Evolutionary conservation across 1,139 yeast genomes (phyloP), one percentile per base, ranked within the genome.

Genomic region (Pneumocystis wakefieldiae): DNA sequence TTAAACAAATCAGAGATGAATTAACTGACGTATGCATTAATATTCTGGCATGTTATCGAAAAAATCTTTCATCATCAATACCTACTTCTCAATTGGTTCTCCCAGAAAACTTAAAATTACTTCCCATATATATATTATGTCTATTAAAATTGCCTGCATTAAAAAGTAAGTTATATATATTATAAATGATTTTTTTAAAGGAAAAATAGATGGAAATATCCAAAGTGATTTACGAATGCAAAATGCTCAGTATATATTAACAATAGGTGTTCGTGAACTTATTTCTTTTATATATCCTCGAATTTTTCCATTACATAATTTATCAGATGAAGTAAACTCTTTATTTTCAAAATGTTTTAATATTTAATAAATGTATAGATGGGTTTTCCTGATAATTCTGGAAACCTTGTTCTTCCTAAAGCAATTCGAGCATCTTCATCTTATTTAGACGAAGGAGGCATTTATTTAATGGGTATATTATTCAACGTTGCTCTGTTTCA

Each of bases 281-380:
- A 76, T 84, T 59, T 81, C 82, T 66, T 84, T 83, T 67, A 77
- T 92, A 62, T 92, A 91, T 70, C 98, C 98, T 1, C 83, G 87
- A 4, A 77, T 92, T 66, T 78, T 87, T 59, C 89, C 88, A 58
- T 73, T 91, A 58, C 96, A 90, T 73, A 79, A 82, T 2, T 74
- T 88, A 64, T 77, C 75, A 8, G 86, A 82, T 7, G 76, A 76
- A 17, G 76, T 74, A 42, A 69, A 69, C 1, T 61, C 2, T 88
- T 15, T 48, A 8, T 24, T 48, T 84, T 67, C 48, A 80, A 80
- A 62, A 39, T 29, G 2, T 14, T 6, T 28, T 28, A 38, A 28
- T 24, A 28, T 29, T 29, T 28, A 14, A 38, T 58, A 28, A 12
- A 24, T 4, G 19, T 58, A 39, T 58, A 38, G 36, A 39, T 29